Base-by-base conservation (phyloP, 805 yeast genomes). In the Candida andamanensis region DNA sequence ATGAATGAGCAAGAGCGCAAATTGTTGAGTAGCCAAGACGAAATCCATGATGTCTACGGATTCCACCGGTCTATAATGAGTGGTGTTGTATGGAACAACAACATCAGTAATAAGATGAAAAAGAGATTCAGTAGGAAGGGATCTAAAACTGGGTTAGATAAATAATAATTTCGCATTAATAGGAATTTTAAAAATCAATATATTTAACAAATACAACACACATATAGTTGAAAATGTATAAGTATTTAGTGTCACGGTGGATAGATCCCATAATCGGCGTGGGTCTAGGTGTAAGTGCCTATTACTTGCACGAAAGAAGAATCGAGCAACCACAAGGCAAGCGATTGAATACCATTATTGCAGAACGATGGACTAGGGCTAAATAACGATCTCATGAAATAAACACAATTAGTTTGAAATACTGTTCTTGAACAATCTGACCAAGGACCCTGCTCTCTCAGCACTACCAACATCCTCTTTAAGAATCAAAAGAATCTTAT, bases 251-350 rank as follows among this genome's bases (percentile, higher is more conserved):
- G 10, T 67, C 73, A 11, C 69, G 80, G 46, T 58, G 64, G 40
- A 50, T 71, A 7, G 94, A 83, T 50, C 86, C 90, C 4, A 17
- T 79, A 2, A 70, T 80, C 40, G 89, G 82, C 2, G 46, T 81
- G 3, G 49, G 65, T 0, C 67, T 81, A 2, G 94, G 94, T 1
- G 66, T 71, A 0, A 56, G 72, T 6, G 75, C 86, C 4, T 83
- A 77, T 51, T 78, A 72, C 41, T 57, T 77, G 7, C 77, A 78
- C 42, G 94, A 83, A 49, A 56, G 50, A 37, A 64, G 83, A 43
- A 66, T 66, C 1, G 74, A 72, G 2, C 64, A 84, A 42, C 67
- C 67, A 20, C 69, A 67, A 30, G 86, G 85, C 9, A 85, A 79
- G 39, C 55, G 69, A 2, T 54, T 82, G 46, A 67, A 71, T 40